phyloP scores from a whole-genome alignment of 768 basidiomycete species.

The Terana coerulea region DNA sequence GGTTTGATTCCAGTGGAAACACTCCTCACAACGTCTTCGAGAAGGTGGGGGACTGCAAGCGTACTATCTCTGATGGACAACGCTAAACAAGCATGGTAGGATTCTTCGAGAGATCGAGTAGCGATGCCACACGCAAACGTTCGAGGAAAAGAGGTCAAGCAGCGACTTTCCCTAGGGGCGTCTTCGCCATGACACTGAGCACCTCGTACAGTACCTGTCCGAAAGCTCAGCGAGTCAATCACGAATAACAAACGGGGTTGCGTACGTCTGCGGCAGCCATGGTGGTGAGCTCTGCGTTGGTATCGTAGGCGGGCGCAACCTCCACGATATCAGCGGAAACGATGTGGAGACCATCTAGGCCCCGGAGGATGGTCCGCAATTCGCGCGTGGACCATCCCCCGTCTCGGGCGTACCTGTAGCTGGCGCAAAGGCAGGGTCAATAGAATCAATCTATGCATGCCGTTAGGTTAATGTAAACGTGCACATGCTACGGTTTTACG shows the following conservation, averaged over 20 bases:
- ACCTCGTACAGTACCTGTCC: slow-evolving; percentile 71
- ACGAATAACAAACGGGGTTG: slow-evolving; percentile 23
- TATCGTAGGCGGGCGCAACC: slow-evolving; percentile 79
- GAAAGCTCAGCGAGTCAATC: slow-evolving; percentile 11
- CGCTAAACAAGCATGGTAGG: too few species aligned
- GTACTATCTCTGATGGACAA: too few species aligned
- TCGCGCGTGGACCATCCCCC: slow-evolving; percentile 82
- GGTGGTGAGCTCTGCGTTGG: slow-evolving; percentile 58
- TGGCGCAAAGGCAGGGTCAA: slow-evolving; percentile 80
- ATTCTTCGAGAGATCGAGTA: too few species aligned
- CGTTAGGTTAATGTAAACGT: not conserved
- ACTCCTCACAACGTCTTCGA: too few species aligned
- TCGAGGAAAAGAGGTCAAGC: not conserved
- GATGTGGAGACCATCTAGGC: slow-evolving; percentile 70
- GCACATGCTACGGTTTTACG: too few species aligned
- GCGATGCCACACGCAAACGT: too few species aligned
- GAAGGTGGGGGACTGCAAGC: too few species aligned
- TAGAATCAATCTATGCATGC: slow-evolving; percentile 59
- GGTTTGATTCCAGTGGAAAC: too few species aligned
- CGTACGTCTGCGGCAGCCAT: slow-evolving; percentile 61
- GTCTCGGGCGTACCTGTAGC: slow-evolving; percentile 86
- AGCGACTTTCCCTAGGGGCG: slow-evolving; percentile 57
- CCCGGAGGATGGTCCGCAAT: slow-evolving; percentile 70
- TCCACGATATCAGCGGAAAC: slow-evolving; percentile 85
- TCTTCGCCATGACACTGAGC: slow-evolving; percentile 76